Base-by-base conservation (phyloP, 2,329 filamentous ascomycete species). In the Botrytis cinerea region DNA sequence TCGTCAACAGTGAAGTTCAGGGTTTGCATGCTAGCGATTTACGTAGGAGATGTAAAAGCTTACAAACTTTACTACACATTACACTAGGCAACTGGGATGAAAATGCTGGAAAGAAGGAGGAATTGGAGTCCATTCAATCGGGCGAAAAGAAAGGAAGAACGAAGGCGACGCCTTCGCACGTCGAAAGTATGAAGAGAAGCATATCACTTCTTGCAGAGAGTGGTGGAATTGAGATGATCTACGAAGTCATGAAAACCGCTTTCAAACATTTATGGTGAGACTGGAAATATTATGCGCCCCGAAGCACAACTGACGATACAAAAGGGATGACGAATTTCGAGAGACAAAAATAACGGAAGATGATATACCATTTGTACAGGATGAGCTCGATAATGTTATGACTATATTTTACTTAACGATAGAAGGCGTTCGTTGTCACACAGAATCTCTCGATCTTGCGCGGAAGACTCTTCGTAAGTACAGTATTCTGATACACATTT, bases 21-120 rank as follows among this genome's bases (percentile, higher is more conserved):
- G 82, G 82, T 10, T 72, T 85, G 59, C 82, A 84, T 74, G 83
- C 84, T 45, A 82, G 83, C 63, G 86, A 90, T 72, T 81, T 85
- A 45, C 83, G 84, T 25, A 80, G 86, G 71, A 84, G 88, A 14
- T 84, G 84, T 67, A 86, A 87, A 67, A 87, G 86, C 22, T 84
- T 92, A 46, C 87, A 87, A 48, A 86, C 86, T 63, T 81, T 91
- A 62, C 82, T 89, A 6, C 91, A 91, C 78, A 81, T 92, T 40
- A 84, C 91, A 22, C 85, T 93, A 8, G 92, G 92, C 2, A 85
- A 90, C 51, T 95, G 92, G 92, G 87, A 86, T 4, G 85, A 90
- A 67, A 93, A 90, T 18, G 91, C 90, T 46, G 87, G 89, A 45
- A 80, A 80, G 61, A 73, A 79, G 7, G 78, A 80, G 70, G 80